Conservation (phyloP, 2,329 filamentous ascomycete genomes). For the Aspergillus sp. region DNA sequence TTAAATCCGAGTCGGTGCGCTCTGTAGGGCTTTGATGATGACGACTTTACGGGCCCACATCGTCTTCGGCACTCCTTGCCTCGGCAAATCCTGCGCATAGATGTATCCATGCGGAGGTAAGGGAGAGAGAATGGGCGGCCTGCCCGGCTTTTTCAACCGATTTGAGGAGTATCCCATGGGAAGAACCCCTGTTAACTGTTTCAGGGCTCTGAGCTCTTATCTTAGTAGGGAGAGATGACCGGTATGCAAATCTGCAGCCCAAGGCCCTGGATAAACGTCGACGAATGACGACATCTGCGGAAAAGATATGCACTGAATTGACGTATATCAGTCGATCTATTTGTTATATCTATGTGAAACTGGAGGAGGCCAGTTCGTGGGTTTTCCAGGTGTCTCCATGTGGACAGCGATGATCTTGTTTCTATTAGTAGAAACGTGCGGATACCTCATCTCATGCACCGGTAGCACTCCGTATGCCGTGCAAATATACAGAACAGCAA, state of each 20-base stretch:
- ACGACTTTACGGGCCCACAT: background rate
- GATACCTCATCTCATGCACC: background rate
- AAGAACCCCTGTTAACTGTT: background rate
- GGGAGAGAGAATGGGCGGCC: background rate
- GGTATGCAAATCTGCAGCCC: background rate
- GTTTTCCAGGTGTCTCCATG: background rate
- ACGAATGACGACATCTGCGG: background rate
- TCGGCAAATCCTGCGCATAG: background rate
- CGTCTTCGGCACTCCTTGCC: background rate
- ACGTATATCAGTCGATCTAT: background rate
- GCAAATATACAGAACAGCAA: background rate
- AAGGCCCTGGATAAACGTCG: background rate
- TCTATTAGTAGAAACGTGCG: background rate
- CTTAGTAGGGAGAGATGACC: too few relatives aligned
- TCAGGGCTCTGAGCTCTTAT: too few relatives aligned
- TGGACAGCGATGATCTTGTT: background rate
- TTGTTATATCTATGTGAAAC: background rate
- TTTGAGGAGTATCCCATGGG: background rate
- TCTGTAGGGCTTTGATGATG: background rate
- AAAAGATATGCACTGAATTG: background rate
- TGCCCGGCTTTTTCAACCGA: too few relatives aligned
- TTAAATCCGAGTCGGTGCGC: too few relatives aligned
- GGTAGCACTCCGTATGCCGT: background rate
- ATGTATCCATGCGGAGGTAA: background rate
- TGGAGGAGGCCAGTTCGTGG: background rate